phyloP scores from a whole-genome alignment of 352 stramenopile species.

The Pythium brachiatum region DNA sequence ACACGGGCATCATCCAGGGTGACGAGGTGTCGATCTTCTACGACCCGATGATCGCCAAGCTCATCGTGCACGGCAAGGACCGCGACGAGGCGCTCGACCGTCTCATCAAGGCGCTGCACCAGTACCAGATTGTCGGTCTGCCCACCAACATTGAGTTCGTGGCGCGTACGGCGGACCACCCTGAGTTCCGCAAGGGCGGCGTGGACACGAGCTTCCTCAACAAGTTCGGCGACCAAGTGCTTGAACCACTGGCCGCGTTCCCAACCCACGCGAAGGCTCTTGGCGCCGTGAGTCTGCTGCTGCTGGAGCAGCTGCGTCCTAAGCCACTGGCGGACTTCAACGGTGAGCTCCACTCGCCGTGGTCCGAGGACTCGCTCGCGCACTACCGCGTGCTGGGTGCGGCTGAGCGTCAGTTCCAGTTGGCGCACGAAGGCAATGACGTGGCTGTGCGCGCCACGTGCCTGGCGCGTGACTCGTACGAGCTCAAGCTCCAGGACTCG shows the following conservation, averaged over 20 bases:
- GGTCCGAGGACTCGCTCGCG: constrained; percentile 44
- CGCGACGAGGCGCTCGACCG: constrained; percentile 80
- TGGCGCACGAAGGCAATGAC: constrained; percentile 44
- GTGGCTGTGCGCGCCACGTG: constrained; percentile 45
- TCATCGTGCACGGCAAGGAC: constrained; percentile 90
- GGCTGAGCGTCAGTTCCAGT: constrained; percentile 45
- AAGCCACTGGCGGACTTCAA: constrained; percentile 34
- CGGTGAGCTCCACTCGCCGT: constrained; percentile 54
- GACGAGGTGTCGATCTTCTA: constrained; percentile 93
- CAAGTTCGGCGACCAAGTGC: constrained; percentile 85
- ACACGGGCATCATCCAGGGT: constrained; percentile 87
- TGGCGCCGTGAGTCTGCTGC: constrained; percentile 68
- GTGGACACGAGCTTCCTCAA: constrained; percentile 94
- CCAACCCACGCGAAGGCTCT: constrained; percentile 67
- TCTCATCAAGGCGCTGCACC: constrained; percentile 78
- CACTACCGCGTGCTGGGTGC: constrained; percentile 64
- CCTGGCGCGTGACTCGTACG: constrained; percentile 37
- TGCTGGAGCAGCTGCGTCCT: constrained; percentile 54
- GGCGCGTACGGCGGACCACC: constrained; percentile 82
- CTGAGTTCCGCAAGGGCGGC: constrained; percentile 85
- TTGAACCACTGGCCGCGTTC: constrained; percentile 54
- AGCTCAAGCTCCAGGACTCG: constrained; percentile 31
- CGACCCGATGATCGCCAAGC: constrained; percentile 94
- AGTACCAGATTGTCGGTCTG: constrained; percentile 93
- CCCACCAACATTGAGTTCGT: constrained; percentile 95